These are phyloP conservation scores for Asparagopsis taxiformis DNA, from an alignment of 31 red algal genomes.

Conservation along the genomic window DNA sequence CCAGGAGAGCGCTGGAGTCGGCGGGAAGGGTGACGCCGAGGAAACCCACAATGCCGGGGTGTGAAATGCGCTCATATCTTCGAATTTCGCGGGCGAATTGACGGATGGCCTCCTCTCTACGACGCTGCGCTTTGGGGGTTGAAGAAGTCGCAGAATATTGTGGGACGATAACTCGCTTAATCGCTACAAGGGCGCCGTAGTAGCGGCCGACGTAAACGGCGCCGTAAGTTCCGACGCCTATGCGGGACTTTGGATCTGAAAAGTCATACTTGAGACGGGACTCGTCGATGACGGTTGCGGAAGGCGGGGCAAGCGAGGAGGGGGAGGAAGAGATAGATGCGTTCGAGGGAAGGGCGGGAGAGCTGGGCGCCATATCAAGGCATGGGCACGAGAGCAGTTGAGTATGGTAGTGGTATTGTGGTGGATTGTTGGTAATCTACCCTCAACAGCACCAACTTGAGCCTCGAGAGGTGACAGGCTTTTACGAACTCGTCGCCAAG, in stretches of 20 bases:
- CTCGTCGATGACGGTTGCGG: conserved; percentile 25
- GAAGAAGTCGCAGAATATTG: conserved; percentile 1
- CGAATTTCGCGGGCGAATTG: conserved; percentile 66
- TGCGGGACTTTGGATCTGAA: conserved; percentile 9
- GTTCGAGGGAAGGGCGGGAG: no score
- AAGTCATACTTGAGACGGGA: conserved; percentile 37
- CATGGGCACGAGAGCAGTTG: no score
- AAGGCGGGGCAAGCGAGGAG: no score
- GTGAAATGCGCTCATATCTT: conserved; percentile 36
- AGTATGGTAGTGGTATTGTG: no score
- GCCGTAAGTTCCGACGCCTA: conserved; percentile 61
- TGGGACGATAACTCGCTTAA: conserved; percentile 49
- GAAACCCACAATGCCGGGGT: conserved; percentile 55
- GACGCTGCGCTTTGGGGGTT: conserved; percentile 5
- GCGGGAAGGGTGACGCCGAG: conserved; percentile 42
- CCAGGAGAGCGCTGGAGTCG: conserved; percentile 12
- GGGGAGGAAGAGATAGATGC: no score
- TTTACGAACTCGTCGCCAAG: no score
- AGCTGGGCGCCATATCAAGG: no score
- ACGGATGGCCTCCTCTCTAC: conserved; percentile 11
- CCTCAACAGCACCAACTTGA: no score
- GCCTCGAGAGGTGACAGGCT: no score
- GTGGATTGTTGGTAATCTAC: no score
- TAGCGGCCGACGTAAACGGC: conserved; percentile 55
- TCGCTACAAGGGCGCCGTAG: conserved; percentile 39